These are phyloP conservation scores for Wickerhamomyces chaumierensis DNA, from an alignment of 805 yeast genomes.

Conservation along the genomic window DNA sequence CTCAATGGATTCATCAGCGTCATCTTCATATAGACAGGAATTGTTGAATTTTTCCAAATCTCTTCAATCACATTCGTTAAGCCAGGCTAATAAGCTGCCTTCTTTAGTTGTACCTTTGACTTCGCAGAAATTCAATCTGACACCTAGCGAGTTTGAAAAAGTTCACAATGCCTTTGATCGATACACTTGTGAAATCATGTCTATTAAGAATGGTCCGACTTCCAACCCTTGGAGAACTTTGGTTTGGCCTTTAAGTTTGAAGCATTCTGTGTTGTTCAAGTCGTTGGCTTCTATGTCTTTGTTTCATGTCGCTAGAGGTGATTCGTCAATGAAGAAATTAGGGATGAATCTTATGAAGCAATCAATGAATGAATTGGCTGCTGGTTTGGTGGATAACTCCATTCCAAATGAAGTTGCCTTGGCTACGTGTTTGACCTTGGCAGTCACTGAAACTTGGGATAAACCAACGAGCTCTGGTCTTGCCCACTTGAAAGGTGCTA, in stretches of 20 bases:
- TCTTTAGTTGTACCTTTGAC: neutral
- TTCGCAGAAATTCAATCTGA: neutral
- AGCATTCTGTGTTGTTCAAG: slow-evolving; percentile 45
- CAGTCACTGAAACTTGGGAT: slow-evolving; percentile 62
- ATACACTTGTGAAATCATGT: slow-evolving; percentile 42
- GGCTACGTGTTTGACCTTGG: slow-evolving; percentile 51
- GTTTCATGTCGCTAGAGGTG: slow-evolving; percentile 43
- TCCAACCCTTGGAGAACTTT: slow-evolving; percentile 61
- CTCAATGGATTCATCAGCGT: slow-evolving; percentile 14
- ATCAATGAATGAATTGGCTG: slow-evolving; percentile 47
- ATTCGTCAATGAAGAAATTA: slow-evolving; percentile 30
- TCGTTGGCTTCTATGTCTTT: slow-evolving; percentile 59
- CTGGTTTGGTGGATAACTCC: slow-evolving; percentile 34
- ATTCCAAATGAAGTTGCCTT: slow-evolving; percentile 56
- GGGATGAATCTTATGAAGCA: slow-evolving; percentile 50
- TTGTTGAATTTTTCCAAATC: slow-evolving; percentile 10
- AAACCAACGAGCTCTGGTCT: slow-evolving; percentile 56
- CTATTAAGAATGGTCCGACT: slow-evolving; percentile 50
- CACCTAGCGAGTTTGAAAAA: slow-evolving; percentile 7
- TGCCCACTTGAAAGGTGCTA: slow-evolving; percentile 59
- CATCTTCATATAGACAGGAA: slow-evolving; percentile 16
- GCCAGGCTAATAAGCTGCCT: slow-evolving; percentile 1
- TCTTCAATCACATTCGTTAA: slow-evolving; percentile 1
- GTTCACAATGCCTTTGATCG: slow-evolving; percentile 28
- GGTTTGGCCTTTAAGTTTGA: slow-evolving; percentile 44